Conservation (phyloP, 2,329 filamentous ascomycete species). For the Fusarium sp. region DNA sequence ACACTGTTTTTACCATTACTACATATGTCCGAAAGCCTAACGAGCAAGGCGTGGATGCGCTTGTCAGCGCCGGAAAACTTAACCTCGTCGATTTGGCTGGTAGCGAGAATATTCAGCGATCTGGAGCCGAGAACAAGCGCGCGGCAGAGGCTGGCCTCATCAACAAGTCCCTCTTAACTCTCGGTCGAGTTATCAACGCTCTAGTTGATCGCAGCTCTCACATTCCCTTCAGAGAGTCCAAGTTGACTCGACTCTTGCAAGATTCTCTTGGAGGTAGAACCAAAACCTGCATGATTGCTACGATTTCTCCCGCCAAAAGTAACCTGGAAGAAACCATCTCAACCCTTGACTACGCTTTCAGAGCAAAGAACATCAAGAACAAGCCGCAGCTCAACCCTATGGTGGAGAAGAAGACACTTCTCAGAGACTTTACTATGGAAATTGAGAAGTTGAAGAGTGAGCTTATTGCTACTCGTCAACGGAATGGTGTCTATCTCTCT, state of each 20-base stretch:
- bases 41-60: constrained; percentile 89
- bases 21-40: constrained; percentile 86
- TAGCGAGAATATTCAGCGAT: constrained; percentile 97
- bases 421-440: constrained; percentile 90
- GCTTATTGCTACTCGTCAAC: constrained; percentile 89
- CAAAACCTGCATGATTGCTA: constrained; percentile 99
- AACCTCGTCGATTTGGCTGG: constrained; percentile 97
- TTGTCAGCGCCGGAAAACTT: constrained; percentile 90
- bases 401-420: constrained; percentile 91
- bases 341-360: constrained; percentile 96
- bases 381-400: constrained; percentile 95
- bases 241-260: constrained; percentile 93
- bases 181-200: constrained; percentile 97
- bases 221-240: constrained; percentile 94
- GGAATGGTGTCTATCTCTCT: constrained; percentile 94
- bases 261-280: constrained; percentile 95
- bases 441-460: constrained; percentile 97
- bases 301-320: constrained; percentile 91
- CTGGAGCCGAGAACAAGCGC: constrained; percentile 97
- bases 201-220: constrained; percentile 90
- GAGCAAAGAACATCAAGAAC: constrained; percentile 98
- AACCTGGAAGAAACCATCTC: constrained; percentile 99
- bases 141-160: constrained; percentile 96
- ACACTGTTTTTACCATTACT: constrained; percentile 97
- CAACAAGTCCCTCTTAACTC: constrained; percentile 95